Evolutionary conservation across 495 filamentous ascomycete genomes (phyloP).

Genomic region (Filosporella fistucella): DNA sequence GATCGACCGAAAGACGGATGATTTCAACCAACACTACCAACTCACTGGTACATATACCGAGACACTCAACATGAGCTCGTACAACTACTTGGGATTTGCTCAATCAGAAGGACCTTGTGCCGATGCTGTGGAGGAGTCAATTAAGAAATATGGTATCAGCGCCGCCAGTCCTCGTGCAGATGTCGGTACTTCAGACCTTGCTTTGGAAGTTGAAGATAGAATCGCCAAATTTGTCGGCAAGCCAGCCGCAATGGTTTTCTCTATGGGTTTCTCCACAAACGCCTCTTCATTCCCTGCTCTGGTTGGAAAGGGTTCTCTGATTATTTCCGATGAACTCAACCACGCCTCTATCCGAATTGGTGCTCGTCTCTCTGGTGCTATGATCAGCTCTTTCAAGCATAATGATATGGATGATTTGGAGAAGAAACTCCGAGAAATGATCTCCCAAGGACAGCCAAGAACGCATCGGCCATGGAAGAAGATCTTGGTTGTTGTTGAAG

Average conservation of each 20-base stretch:
- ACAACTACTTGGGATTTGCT: constrained; percentile 98
- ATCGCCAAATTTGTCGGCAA: constrained; percentile 92
- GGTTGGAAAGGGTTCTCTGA: constrained; percentile 83
- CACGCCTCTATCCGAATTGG: constrained; percentile 96
- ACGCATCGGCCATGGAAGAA: constrained; percentile 99
- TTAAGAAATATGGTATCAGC: constrained; percentile 79
- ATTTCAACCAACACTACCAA: constrained; percentile 84
- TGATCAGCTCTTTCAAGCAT: constrained; percentile 94
- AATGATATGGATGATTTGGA: constrained; percentile 92
- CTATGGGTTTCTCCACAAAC: constrained; percentile 97
- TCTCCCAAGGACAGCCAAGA: constrained; percentile 92
- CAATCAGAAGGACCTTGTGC: constrained; percentile 97
- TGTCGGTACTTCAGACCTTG: constrained; percentile 81
- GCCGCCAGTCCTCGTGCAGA: constrained; percentile 77
- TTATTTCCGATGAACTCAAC: constrained; percentile 96
- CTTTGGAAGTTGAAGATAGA: constrained; percentile 81
- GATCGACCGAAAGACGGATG: constrained; percentile 79
- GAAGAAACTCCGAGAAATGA: constrained; percentile 76
- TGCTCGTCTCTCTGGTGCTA: constrained; percentile 86
- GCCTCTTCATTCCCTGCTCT: constrained; percentile 85
- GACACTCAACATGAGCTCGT: constrained; percentile 96
- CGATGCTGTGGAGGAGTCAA: constrained; percentile 81
- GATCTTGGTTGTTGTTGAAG: constrained; percentile 94
- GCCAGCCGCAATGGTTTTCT: constrained; percentile 91
- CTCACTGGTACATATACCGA: constrained; percentile 89